Base-by-base conservation (phyloP, 2,329 filamentous ascomycete genomes). In the Colletotrichum musicola region DNA sequence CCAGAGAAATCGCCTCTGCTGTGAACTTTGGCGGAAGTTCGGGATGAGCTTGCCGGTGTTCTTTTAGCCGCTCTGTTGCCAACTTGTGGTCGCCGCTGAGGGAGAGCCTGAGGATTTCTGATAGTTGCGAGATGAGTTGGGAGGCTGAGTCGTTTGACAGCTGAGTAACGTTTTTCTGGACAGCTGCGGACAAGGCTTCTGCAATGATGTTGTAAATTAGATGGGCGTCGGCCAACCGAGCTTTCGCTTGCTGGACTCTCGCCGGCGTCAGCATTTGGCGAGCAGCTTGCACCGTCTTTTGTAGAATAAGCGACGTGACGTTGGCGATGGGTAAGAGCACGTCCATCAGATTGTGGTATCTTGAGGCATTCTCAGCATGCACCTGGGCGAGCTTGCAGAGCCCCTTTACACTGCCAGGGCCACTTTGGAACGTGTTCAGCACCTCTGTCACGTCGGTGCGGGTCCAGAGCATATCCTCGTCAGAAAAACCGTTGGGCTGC, bases 161-260 rank as follows among this genome's bases (percentile, higher is more conserved):
- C 56, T 81, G 81, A 10, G 86, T 88, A 49, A 86, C 82, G 63
- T 85, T 84, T 72, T 88, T 90, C 20, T 89, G 86, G 50, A 90
- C 83, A 62, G 86, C 81, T 4, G 72, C 72, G 4, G 80, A 78
- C 16, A 90, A 73, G 4, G 81, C 81, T 6, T 73, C 72, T 1
- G 84, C 83, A 44, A 84, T 79, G 12, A 77, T 70, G 18, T 75
- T 74, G 73, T 85, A 89, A 30, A 85, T 79, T 2, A 77, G 71
- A 62, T 86, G 78, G 0, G 81, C 84, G 49, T 79, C 71, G 64
- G 72, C 77, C 65, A 87, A 70, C 47, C 79, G 78, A 20, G 77
- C 73, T 55, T 74, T 77, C 18, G 75, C 74, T 4, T 75, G 75
- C 0, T 78, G 75, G 14, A 69, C 20, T 27, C 44, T 64, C 40